phyloP scores from a whole-genome alignment of 2,329 filamentous ascomycete genomes.

The Piedraia hortae region DNA sequence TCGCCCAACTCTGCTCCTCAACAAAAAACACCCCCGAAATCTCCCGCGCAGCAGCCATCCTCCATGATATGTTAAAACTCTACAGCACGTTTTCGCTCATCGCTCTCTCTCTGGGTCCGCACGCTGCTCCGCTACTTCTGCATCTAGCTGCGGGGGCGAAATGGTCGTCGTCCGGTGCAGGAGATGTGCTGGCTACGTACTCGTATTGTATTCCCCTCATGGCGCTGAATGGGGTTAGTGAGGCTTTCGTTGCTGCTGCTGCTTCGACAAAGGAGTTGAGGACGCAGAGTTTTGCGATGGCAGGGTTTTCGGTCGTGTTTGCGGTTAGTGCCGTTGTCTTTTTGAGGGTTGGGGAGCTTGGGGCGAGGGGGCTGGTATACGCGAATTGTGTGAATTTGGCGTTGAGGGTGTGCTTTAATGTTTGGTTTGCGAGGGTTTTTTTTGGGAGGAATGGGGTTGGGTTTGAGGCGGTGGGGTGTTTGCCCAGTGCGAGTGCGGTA shows the following conservation, averaged over 20 bases:
- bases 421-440: slow-evolving; percentile 39
- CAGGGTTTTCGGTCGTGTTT: slow-evolving; percentile 50
- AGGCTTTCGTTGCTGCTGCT: slow-evolving; percentile 77
- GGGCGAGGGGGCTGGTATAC: slow-evolving; percentile 53
- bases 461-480: slow-evolving; percentile 4
- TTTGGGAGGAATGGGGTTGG: slow-evolving; percentile 22
- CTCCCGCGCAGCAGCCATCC: slow-evolving; percentile 18
- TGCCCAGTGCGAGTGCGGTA: slow-evolving; percentile 13
- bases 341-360: slow-evolving; percentile 38
- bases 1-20: slow-evolving; percentile 41
- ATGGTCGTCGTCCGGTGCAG: slow-evolving; percentile 51
- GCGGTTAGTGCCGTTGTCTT: slow-evolving; percentile 47
- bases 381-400: slow-evolving; percentile 82
- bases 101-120: slow-evolving; percentile 43
- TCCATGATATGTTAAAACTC: slow-evolving; percentile 36
- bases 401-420: slow-evolving; percentile 60
- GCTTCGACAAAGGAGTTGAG: slow-evolving; percentile 50
- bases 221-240: slow-evolving; percentile 70
- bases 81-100: slow-evolving; percentile 50
- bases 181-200: slow-evolving; percentile 47
- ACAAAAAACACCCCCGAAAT: background rate
- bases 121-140: slow-evolving; percentile 45
- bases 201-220: slow-evolving; percentile 84
- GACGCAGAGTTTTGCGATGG: slow-evolving; percentile 61
- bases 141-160: slow-evolving; percentile 45